Evolutionary conservation across 306 rosid genomes (phyloP).

Genomic region (Argentina anserina): DNA sequence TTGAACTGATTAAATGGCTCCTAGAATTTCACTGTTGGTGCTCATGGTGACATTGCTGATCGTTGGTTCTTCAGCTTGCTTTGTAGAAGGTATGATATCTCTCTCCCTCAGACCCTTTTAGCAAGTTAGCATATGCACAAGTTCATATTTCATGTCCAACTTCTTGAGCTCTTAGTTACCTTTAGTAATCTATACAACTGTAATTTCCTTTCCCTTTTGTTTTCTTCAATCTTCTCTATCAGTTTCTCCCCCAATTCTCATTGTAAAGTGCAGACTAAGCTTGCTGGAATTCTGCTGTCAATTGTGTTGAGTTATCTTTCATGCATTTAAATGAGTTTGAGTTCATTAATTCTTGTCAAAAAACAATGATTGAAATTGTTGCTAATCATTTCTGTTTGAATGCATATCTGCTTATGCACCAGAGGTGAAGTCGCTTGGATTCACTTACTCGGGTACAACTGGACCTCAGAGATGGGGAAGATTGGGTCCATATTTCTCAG

Average conservation of each 20-base stretch:
- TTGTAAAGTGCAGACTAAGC: background rate
- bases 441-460: conserved; percentile 46
- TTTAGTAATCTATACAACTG: background rate
- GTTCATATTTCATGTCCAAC: background rate
- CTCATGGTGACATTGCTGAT: conserved; percentile 32
- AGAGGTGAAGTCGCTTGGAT: conserved; percentile 17
- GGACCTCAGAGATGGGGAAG: conserved; percentile 78
- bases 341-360: background rate
- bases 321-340: background rate
- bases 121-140: background rate
- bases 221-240: background rate
- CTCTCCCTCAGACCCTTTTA: background rate
- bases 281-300: background rate
- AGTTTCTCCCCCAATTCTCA: background rate
- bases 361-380: background rate
- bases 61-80: conserved; percentile 30
- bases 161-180: background rate
- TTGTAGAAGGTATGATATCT: conserved; percentile 22
- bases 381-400: background rate
- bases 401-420: background rate
- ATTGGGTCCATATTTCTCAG: conserved; percentile 41
- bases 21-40: conserved; percentile 20
- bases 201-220: background rate
- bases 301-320: background rate
- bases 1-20: conserved; percentile 24